Conservation (phyloP, 345 rosid genomes). For the Camelina hispida region DNA sequence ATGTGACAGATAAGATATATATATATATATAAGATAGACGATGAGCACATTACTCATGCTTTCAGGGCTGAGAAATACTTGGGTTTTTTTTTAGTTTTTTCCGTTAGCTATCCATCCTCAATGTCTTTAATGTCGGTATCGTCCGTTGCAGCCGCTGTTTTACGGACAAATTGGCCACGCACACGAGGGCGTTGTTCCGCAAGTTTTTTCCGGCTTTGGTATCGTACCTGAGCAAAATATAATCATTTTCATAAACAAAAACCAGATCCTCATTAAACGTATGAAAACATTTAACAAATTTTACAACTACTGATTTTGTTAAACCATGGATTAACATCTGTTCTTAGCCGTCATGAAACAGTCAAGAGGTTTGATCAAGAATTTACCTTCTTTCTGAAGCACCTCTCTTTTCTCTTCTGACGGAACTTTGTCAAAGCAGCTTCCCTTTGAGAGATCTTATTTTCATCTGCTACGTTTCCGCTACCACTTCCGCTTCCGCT, state of each 20-base stretch:
- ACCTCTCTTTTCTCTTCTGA: conserved; percentile 83
- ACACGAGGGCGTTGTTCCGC: conserved; percentile 77
- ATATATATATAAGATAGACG: conserved; percentile 24
- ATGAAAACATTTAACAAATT: not conserved
- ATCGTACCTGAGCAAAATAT: too few relatives aligned
- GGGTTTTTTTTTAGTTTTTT: conserved; percentile 23
- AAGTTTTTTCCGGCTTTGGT: conserved; percentile 72
- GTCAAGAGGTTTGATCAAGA: conserved; percentile 1
- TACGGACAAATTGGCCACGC: conserved; percentile 72
- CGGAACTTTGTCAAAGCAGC: conserved; percentile 83
- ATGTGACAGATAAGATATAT: conserved; percentile 20
- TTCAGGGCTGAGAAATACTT: conserved; percentile 8
- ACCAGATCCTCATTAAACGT: not conserved
- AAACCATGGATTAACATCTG: not conserved
- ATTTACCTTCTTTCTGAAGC: conserved; percentile 78
- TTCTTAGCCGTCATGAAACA: not conserved
- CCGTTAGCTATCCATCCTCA: conserved; percentile 43
- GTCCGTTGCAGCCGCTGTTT: conserved; percentile 30
- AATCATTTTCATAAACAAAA: not conserved
- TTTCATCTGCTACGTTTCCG: conserved; percentile 39
- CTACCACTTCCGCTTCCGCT: conserved; percentile 42
- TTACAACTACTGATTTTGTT: not conserved
- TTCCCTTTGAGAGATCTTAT: conserved; percentile 59
- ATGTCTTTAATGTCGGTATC: conserved; percentile 26
- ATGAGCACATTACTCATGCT: conserved; percentile 34